Base-by-base conservation (phyloP, 768 basidiomycete genomes). In the Calocybe indica region DNA sequence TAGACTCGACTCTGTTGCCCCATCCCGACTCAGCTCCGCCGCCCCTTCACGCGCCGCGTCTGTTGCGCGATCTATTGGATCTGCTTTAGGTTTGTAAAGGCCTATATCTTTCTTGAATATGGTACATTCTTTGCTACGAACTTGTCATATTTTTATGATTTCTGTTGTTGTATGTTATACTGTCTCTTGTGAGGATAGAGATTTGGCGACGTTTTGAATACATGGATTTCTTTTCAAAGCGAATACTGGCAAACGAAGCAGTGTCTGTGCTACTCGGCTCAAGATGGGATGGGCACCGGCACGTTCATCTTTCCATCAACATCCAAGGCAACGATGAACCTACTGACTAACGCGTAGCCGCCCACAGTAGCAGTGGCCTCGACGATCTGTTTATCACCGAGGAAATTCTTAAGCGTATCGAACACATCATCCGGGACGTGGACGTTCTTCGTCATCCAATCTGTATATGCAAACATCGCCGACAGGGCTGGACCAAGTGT, bases 11-110 rank as follows among this genome's bases (percentile, higher is more conserved):
- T 61, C 56, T n/a, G 52, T 53, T 36, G 53, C 53, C 11, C 62
- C 67, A 5, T 69, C 68, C 6, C 56, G 54, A 31, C 47, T 52
- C 13, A 47, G 46, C 3, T 62, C 63, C 35, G 52, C 55, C 13
- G 61, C 55, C n/a, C 60, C 62, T 7, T 59, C 61, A 2, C 52
- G 55, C 15, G 30, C 43, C 11, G 48, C 36, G 36, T 61, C 58
- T 11, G 52, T 53, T 36, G 71, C 74, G 13, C 65, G 71, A 42
- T 80, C 79, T n/a, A 56, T 76, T 47, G 63, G 68, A 13, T 73
- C 73, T 40, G 66, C 65, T 30, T 64, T 78, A 59, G 67, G 65
- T 34, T 59, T 71, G 36, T 72, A 57, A 30, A 13, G 43, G 37
- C 28, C 29, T 30, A 28, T 12, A 29, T 32, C 34, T 38, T 29